phyloP scores from a whole-genome alignment of 192 early-diverging fungal species.

The Coemansia biformis region DNA sequence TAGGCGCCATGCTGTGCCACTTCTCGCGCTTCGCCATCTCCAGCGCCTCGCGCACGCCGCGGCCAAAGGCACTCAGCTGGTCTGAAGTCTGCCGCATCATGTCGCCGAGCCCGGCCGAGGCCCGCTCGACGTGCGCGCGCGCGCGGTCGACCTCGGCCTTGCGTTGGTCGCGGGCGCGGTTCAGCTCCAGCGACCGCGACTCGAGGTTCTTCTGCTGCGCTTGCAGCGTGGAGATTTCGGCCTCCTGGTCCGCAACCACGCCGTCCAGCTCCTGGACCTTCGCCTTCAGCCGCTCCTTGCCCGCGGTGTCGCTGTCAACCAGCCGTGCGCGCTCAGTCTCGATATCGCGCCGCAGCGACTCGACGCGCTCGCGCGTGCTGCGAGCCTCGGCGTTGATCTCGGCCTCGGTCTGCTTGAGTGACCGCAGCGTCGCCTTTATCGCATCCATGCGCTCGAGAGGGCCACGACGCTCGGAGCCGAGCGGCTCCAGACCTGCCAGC shows the following conservation, averaged over 20 bases:
- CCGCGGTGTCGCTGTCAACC: constrained; percentile 28
- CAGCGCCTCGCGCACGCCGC: constrained; percentile 58
- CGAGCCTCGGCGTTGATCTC: constrained; percentile 49
- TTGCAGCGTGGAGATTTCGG: constrained; percentile 22
- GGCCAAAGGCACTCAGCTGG: constrained; percentile 69
- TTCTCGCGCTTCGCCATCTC: constrained; percentile 45
- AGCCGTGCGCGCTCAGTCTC: constrained; percentile 30
- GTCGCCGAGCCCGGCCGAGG: constrained; percentile 32
- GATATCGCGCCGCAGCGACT: constrained; percentile 22
- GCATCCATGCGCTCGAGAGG: constrained; percentile 12
- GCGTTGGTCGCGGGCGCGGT: constrained; percentile 16
- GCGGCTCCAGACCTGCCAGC: constrained; percentile 18
- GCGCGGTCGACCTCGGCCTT: constrained; percentile 12
- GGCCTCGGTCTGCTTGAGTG: constrained; percentile 37
- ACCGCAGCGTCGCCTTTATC: constrained; percentile 21
- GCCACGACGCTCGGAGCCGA: constrained; percentile 16
- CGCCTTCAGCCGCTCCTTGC: constrained; percentile 15
- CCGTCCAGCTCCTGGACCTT: constrained; percentile 23
- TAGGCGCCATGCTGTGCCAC: constrained; percentile 50
- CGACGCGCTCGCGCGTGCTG: constrained; percentile 36
- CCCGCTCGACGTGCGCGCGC: constrained; percentile 19
- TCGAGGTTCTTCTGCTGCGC: constrained; percentile 29
- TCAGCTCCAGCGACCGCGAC: constrained; percentile 15
- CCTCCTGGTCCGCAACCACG: constrained; percentile 23
- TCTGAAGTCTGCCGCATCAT: constrained; percentile 61